Percentiles rank a stretch among this genome's conserved stretches.
These are phyloP conservation scores for Coemansia sp. DNA, from an alignment of 192 early-diverging fungal genomes.

Conservation along the genomic window DNA sequence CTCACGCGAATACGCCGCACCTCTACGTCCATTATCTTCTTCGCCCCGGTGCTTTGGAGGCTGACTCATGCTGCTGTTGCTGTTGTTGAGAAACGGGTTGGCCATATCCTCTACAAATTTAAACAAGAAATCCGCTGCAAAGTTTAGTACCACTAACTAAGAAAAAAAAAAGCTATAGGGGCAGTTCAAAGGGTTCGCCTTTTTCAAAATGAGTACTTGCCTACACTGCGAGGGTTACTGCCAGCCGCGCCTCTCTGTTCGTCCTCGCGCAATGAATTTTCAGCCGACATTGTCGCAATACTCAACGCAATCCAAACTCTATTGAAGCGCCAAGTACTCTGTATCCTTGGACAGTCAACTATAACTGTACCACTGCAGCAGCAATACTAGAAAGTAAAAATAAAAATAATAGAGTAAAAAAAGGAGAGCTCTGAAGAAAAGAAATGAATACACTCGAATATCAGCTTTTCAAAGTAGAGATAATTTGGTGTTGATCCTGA, in stretches of 20 bases:
- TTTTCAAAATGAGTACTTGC: conserved; percentile 8
- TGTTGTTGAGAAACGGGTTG: conserved; percentile 33
- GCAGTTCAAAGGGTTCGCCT: neutral
- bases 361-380: neutral
- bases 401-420: neutral
- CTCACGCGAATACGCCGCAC: conserved; percentile 9
- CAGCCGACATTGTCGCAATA: neutral
- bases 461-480: neutral
- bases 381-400: conserved; percentile 8
- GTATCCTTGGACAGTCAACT: neutral
- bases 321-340: neutral
- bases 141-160: neutral
- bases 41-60: conserved; percentile 12
- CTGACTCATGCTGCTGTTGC: conserved; percentile 35
- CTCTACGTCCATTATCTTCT: neutral
- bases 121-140: neutral
- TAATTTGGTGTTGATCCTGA: conserved; percentile 6
- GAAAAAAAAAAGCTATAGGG: neutral
- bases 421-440: neutral
- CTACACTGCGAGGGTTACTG: conserved; percentile 14
- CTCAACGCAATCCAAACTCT: neutral
- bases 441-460: conserved; percentile 5
- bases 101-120: conserved; percentile 27
- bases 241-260: conserved; percentile 8
- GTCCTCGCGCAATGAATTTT: neutral